Evolutionary conservation across 306 rosid species (phyloP), one percentile per base, ranked within the genome.

Genomic region (Cicer cuneatum): DNA sequence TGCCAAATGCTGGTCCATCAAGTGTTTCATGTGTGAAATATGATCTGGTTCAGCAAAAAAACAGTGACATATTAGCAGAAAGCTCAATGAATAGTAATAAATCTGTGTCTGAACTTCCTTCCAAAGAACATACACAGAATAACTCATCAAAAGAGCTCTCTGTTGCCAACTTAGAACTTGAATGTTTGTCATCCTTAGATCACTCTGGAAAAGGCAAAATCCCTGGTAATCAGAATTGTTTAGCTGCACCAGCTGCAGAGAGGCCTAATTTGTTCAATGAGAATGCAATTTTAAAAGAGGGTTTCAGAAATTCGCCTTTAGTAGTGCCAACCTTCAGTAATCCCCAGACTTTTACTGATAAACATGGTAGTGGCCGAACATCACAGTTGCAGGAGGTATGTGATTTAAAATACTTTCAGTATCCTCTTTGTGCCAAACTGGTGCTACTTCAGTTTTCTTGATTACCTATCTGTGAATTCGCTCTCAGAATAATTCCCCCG

Each of bases 381-480:
- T 72, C 60, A 18, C 51, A 29, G 52, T 33, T 76, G 61, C 71
- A 13, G 58, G 75, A 88, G 87, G 97, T 89, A 80, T 72, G 62
- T 81, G 29, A 60, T 83, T 62, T 8, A 37, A 53, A 16, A 7
- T 35, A 57, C 39, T 6, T 47, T 15, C 3, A 39, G 7, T 51
- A 35, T 70, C 38, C 24, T 15, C 40, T 56, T 16, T 56, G 12
- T 42, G 63, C 21, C 18, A 14, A 11, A 52, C 59, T 41, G 18
- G 47, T 65, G 48, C 35, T 66, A 24, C 41, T 77, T 73, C 62
- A 43, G 42, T 74, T 78, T 53, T 40, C 13, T 68, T 65, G 62
- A 60, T 38, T 63, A 38, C 68, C 76, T 69, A 72, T 75, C n/a
- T 81, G 42, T 62, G 33, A 78, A 43, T 51, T 41, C 61, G 41